Conservation (phyloP, 768 basidiomycete genomes). For the Podaxis sp. region DNA sequence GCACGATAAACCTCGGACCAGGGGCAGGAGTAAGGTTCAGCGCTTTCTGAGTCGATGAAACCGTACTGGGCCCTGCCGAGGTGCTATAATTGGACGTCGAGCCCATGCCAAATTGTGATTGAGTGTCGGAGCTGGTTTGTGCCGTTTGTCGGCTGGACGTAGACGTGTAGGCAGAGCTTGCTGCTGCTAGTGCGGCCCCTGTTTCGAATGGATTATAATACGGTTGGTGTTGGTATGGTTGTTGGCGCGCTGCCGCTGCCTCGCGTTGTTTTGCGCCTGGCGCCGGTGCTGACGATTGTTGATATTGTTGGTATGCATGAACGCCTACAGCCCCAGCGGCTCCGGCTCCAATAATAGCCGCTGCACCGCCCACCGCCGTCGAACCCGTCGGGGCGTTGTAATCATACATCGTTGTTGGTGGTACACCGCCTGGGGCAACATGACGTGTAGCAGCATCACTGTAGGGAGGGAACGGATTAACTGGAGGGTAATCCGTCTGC, state of each 20-base stretch:
- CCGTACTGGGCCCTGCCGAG: background rate
- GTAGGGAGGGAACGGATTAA: conserved; percentile 5
- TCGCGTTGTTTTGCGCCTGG: background rate
- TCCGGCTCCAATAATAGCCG: background rate
- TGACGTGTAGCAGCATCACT: background rate
- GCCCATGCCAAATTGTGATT: background rate
- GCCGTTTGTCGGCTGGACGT: background rate
- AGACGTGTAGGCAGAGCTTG: background rate
- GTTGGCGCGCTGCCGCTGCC: conserved; percentile 1
- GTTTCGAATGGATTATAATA: conserved; percentile 6
- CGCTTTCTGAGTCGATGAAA: background rate
- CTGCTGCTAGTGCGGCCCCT: background rate
- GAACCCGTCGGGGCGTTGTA: background rate
- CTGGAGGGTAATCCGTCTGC: conserved; percentile 1
- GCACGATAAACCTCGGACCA: conserved; percentile 24
- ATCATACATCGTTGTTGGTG: background rate
- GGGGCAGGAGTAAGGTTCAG: background rate
- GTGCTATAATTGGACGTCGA: conserved; percentile 1
- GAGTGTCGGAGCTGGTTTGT: background rate
- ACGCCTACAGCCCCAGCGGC: conserved; percentile 4
- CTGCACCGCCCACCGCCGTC: background rate
- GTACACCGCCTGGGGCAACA: background rate
- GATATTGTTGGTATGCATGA: conserved; percentile 8
- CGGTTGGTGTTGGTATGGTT: background rate
- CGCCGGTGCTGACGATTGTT: background rate